These are phyloP conservation scores for Tuber brumale DNA, from an alignment of 495 filamentous ascomycete genomes.

Conservation along the genomic window DNA sequence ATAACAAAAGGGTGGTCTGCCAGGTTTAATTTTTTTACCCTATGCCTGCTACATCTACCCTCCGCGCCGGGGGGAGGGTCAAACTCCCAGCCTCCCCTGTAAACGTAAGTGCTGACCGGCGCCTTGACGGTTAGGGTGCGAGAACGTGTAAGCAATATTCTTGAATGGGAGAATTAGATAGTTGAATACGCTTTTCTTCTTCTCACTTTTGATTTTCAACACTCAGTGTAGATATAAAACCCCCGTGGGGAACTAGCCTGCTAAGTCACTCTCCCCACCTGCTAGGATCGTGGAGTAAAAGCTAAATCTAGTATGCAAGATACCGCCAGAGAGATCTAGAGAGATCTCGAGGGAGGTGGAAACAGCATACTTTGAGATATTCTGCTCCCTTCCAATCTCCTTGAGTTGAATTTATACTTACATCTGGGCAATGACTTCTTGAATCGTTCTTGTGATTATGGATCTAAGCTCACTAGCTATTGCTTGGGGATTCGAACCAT, in stretches of 20 bases:
- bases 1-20: no score
- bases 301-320: not conserved
- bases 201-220: not conserved
- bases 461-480: no score
- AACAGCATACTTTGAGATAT: not conserved
- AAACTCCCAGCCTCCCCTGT: not conserved
- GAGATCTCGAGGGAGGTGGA: not conserved
- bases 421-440: no score
- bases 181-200: not conserved
- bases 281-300: not conserved
- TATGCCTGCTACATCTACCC: not conserved
- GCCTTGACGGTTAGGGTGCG: not conserved
- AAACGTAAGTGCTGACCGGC: not conserved
- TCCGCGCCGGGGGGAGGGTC: not conserved
- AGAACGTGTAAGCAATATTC: not conserved
- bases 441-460: no score
- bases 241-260: not conserved
- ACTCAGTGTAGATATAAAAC: not conserved
- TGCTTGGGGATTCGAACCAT: no score
- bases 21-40: no score
- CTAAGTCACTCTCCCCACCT: not conserved
- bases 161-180: not conserved
- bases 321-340: not conserved
- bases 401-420: no score
- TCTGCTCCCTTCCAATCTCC: not conserved